Conservation (phyloP, 2,329 filamentous ascomycete genomes). For the Ophiostoma novo-ulmi region DNA sequence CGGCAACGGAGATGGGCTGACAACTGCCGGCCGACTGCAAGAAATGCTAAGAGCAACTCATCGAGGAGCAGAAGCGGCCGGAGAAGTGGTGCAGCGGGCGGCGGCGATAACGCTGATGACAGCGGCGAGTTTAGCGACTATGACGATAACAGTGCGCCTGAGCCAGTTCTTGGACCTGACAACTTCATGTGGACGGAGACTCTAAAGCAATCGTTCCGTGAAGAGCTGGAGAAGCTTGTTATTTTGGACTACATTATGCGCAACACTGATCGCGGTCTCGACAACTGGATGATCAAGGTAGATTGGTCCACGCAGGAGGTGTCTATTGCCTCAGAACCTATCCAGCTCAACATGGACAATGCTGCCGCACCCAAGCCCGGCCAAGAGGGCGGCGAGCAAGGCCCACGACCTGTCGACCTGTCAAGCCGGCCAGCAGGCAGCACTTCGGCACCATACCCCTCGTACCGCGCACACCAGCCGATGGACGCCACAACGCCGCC, state of each 20-base stretch:
- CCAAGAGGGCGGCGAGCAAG: constrained; percentile 36
- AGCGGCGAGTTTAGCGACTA: constrained; percentile 16
- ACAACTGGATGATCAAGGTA: constrained; percentile 99
- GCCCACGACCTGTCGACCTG: constrained; percentile 58
- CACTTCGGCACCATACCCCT: constrained; percentile 55
- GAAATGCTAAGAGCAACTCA: constrained; percentile 31
- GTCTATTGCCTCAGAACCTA: constrained; percentile 77
- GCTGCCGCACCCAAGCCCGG: constrained; percentile 34
- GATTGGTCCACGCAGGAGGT: constrained; percentile 79
- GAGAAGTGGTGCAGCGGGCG: not conserved
- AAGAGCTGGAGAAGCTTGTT: constrained; percentile 93
- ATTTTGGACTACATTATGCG: constrained; percentile 99
- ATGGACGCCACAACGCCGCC: constrained; percentile 67
- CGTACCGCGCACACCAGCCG: constrained; percentile 71
- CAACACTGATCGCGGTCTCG: constrained; percentile 91
- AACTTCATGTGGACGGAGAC: constrained; percentile 81
- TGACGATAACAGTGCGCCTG: constrained; percentile 26
- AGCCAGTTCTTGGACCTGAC: constrained; percentile 39
- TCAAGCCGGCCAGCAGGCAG: constrained; percentile 40
- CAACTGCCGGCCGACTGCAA: constrained; percentile 63
- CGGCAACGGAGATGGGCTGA: constrained; percentile 65
- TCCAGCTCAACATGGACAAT: constrained; percentile 59
- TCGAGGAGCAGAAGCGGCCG: not conserved
- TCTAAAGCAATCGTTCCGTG: constrained; percentile 85
- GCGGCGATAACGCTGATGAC: constrained; percentile 1